Evolutionary conservation across 352 stramenopile genomes (phyloP).

Genomic region (Elongisporangium prolatum): DNA sequence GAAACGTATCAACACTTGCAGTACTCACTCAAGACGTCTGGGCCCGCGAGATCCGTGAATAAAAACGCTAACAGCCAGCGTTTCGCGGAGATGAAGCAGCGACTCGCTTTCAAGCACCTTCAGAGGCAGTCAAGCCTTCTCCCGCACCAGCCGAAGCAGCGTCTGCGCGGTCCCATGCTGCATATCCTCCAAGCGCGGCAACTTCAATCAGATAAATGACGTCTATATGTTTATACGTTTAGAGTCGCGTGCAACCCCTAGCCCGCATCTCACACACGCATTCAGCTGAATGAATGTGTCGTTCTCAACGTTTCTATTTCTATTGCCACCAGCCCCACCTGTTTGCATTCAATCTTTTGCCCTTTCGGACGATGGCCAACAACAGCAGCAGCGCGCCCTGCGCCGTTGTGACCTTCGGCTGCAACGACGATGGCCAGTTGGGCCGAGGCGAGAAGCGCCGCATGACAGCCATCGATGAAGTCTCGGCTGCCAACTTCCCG

Average conservation of each 20-base stretch:
- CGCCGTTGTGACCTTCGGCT: constrained; percentile 68
- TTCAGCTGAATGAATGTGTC: neutral
- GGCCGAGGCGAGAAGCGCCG: constrained; percentile 61
- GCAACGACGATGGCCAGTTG: constrained; percentile 82
- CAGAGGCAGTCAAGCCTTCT: neutral
- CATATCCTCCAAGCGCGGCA: constrained; percentile 48
- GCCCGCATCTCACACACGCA: neutral
- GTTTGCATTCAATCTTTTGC: neutral
- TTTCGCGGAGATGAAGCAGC: constrained; percentile 33
- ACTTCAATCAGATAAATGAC: neutral
- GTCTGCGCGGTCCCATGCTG: constrained; percentile 28
- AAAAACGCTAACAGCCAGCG: constrained; percentile 34
- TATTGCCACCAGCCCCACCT: neutral
- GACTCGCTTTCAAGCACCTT: constrained; percentile 21
- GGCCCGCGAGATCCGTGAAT: neutral
- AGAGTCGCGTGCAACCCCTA: neutral
- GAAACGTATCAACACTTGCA: constrained; percentile 15
- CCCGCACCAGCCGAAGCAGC: constrained; percentile 5
- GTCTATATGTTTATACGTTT: neutral
- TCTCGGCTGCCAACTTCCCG: constrained; percentile 74
- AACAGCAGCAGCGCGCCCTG: constrained; percentile 12
- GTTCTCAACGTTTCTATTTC: neutral
- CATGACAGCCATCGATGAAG: constrained; percentile 52
- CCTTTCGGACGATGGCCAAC: neutral
- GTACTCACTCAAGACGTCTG: constrained; percentile 14